Base-by-base conservation (phyloP, 2,329 filamentous ascomycete species). In the Verticillium zaregamsianum region DNA sequence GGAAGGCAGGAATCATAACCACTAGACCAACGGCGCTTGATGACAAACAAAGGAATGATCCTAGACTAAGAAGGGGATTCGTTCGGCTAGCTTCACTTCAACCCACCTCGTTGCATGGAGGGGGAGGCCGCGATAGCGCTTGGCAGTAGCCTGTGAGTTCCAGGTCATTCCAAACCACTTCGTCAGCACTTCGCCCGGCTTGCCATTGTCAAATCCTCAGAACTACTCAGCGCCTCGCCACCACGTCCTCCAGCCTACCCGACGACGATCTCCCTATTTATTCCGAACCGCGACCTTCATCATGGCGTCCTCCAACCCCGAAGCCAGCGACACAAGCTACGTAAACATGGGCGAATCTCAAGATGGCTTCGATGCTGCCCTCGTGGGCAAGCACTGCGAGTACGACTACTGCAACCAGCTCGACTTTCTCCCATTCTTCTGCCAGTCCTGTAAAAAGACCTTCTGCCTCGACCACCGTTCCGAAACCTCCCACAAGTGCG, bases 381-480 rank as follows among this genome's bases (percentile, higher is more conserved):
- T 93, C 28, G 90, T 98, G 68, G 95, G 95, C 76, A 86, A 86
- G 65, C 93, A 97, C 80, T 99, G 95, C 84, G 88, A 97, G 75
- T 89, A 91, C 77, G 82, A 90, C 66, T 96, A 92, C 82, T 99
- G 95, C 82, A 90, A 93, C 73, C 91, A 95, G 73, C 90, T 98
- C 64, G 95, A 98, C 77, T 98, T 99, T 76, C 86, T 99, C 5
- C 95, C 95, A 4, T 98, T 98, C 76, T 85, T 88, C 72, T 99
- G 95, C 79, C 91, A 96, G 73, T 95, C 91, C 68, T 99, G 95
- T 79, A 85, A 75, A 66, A 85, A 86, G 62, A 94, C 90, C 17
- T 99, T 88, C 80, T 99, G 96, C 75, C 90, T 96, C 67, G 94
- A 98, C 73, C 95, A 99, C 81, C 91, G 94, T 61, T 90, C 87